Conservation (phyloP, 2,329 filamentous ascomycete genomes). For the Calonectria leucothoes region DNA sequence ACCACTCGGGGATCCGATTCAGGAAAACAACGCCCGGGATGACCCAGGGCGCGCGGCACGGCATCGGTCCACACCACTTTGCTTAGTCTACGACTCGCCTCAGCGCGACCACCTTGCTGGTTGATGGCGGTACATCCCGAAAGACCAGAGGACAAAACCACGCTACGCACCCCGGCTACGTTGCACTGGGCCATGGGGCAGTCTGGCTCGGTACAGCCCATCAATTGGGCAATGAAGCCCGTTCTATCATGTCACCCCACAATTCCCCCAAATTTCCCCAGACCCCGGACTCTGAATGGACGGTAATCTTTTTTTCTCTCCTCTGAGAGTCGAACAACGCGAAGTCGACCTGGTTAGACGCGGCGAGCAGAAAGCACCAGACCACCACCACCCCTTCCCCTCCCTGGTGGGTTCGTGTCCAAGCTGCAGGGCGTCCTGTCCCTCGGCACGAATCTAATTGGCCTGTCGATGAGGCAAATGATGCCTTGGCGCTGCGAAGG, state of each 20-base stretch:
- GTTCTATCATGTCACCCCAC: not conserved
- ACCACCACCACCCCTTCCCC: too few relatives aligned
- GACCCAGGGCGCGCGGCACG: not conserved
- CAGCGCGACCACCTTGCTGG: too few relatives aligned
- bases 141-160: not conserved
- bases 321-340: not conserved
- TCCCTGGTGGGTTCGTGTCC: not conserved
- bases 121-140: slow-evolving; percentile 1
- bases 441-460: not conserved
- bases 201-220: not conserved
- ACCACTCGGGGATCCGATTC: not conserved
- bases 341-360: not conserved
- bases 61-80: slow-evolving; percentile 5
- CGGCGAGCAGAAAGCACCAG: not conserved
- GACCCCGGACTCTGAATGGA: slow-evolving; percentile 13
- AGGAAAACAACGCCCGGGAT: not conserved
- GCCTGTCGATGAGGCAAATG: not conserved
- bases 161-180: not conserved
- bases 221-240: slow-evolving; percentile 7
- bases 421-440: not conserved
- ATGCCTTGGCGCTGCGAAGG: not conserved
- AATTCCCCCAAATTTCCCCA: slow-evolving; percentile 15
- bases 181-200: not conserved
- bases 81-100: too few relatives aligned
- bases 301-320: not conserved